Conservation (phyloP, 2,329 filamentous ascomycete species). For the Fusarium equiseti region DNA sequence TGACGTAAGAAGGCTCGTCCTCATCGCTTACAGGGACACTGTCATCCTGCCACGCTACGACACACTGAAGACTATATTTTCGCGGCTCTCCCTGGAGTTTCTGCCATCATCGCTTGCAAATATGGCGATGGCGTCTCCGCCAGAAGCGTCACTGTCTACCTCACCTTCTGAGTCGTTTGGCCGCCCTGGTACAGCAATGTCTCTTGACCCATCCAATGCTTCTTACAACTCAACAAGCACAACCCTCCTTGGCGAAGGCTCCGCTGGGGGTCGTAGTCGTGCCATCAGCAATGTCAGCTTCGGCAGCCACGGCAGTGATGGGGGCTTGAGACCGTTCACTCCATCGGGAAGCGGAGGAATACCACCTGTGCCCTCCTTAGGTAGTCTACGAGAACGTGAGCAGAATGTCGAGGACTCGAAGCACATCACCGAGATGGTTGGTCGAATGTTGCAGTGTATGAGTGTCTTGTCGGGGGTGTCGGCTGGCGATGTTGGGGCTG, state of each 20-base stretch:
- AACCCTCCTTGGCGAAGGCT: constrained; percentile 78
- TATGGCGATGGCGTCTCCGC: constrained; percentile 66
- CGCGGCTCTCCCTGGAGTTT: constrained; percentile 86
- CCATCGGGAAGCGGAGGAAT: constrained; percentile 52
- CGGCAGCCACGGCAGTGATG: constrained; percentile 63
- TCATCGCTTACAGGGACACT: constrained; percentile 88
- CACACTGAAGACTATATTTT: constrained; percentile 88
- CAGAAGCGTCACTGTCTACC: constrained; percentile 63
- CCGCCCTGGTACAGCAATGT: constrained; percentile 80
- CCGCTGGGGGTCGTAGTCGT: constrained; percentile 73
- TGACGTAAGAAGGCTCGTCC: constrained; percentile 88
- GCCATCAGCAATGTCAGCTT: constrained; percentile 88
- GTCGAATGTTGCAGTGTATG: constrained; percentile 95
- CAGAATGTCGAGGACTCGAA: constrained; percentile 76
- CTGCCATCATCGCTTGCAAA: constrained; percentile 66
- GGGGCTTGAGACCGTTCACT: constrained; percentile 64
- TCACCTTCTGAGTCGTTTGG: constrained; percentile 63
- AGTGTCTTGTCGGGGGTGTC: constrained; percentile 79
- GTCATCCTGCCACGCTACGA: constrained; percentile 92
- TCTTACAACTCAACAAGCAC: constrained; percentile 85
- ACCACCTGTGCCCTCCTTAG: constrained; percentile 48
- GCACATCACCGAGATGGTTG: constrained; percentile 93
- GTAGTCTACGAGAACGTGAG: constrained; percentile 66
- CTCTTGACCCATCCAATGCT: constrained; percentile 78
- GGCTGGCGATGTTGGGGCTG: constrained; percentile 70